These are phyloP conservation scores for Phyllosticta citrichinensis DNA, from an alignment of 2,329 filamentous ascomycete species.

Conservation along the genomic window DNA sequence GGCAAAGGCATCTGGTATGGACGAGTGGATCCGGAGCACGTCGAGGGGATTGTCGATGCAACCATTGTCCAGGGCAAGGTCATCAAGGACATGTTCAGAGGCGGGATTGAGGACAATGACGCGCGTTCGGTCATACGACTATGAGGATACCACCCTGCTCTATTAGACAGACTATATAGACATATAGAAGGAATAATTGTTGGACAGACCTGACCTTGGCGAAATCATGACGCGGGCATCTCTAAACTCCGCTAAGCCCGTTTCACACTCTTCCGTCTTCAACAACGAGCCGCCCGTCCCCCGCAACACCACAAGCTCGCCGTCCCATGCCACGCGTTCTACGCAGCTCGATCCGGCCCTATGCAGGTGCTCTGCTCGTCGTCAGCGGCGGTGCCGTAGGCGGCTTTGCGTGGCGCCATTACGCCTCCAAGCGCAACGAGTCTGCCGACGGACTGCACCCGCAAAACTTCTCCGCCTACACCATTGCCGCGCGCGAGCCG, in stretches of 20 bases:
- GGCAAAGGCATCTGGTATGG: conserved; percentile 78
- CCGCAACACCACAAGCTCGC: not conserved
- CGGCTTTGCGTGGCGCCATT: conserved; percentile 26
- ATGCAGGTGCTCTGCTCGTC: conserved; percentile 21
- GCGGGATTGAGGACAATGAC: conserved; percentile 46
- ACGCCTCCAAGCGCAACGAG: conserved; percentile 12
- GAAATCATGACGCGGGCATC: not conserved
- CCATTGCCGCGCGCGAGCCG: conserved; percentile 48
- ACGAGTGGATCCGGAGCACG: conserved; percentile 62
- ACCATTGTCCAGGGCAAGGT: conserved; percentile 59
- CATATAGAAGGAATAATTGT: not conserved
- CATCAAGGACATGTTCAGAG: conserved; percentile 61
- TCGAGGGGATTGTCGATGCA: conserved; percentile 64
- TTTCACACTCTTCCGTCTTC: not conserved
- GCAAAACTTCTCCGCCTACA: conserved; percentile 55
- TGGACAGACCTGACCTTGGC: not conserved
- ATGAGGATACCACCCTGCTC: not conserved
- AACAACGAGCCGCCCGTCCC: not conserved
- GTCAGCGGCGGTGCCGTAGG: conserved; percentile 24
- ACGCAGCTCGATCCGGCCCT: conserved; percentile 17
- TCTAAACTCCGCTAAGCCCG: not conserved
- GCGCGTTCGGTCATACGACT: conserved; percentile 3
- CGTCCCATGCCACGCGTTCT: conserved; percentile 4
- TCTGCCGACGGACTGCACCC: conserved; percentile 39
- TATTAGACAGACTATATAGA: not conserved